phyloP scores from a whole-genome alignment of 805 yeast species.

The Barnettozyma sp. region DNA sequence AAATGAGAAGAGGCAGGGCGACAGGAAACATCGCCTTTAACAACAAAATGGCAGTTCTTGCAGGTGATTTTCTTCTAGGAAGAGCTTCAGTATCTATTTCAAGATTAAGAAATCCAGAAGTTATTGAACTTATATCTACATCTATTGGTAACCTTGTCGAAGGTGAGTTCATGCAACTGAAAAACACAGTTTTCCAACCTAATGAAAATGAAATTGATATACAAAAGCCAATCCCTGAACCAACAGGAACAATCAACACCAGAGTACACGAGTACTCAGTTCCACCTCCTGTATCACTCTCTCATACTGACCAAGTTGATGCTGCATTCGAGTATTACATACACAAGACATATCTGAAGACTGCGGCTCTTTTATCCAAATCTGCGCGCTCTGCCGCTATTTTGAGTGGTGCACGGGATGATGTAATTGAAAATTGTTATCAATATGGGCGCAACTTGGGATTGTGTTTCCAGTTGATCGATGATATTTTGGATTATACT shows the following conservation, averaged over 20 bases:
- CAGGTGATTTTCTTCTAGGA: slow-evolving; percentile 93
- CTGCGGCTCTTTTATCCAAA: slow-evolving; percentile 91
- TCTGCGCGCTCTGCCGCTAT: slow-evolving; percentile 91
- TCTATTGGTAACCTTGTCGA: slow-evolving; percentile 95
- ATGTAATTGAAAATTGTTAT: slow-evolving; percentile 78
- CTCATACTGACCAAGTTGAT: slow-evolving; percentile 59
- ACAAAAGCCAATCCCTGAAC: slow-evolving; percentile 38
- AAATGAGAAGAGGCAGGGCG: slow-evolving; percentile 83
- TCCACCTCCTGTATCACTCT: slow-evolving; percentile 27
- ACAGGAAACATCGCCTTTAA: slow-evolving; percentile 91
- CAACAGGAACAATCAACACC: slow-evolving; percentile 60
- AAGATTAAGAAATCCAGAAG: slow-evolving; percentile 91
- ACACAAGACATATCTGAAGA: slow-evolving; percentile 91
- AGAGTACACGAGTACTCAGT: slow-evolving; percentile 32
- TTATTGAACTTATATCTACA: slow-evolving; percentile 89
- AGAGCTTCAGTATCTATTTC: slow-evolving; percentile 96
- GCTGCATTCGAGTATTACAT: slow-evolving; percentile 94
- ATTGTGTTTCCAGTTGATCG: slow-evolving; percentile 91
- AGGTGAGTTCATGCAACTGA: slow-evolving; percentile 98
- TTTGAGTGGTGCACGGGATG: slow-evolving; percentile 72
- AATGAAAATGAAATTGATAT: slow-evolving; percentile 41
- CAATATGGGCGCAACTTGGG: slow-evolving; percentile 92
- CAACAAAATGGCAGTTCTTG: slow-evolving; percentile 94
- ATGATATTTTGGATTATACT: slow-evolving; percentile 92
- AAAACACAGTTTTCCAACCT: slow-evolving; percentile 73